Conservation (phyloP, 108 stramenopile species). For the Skeletonema menzelii region DNA sequence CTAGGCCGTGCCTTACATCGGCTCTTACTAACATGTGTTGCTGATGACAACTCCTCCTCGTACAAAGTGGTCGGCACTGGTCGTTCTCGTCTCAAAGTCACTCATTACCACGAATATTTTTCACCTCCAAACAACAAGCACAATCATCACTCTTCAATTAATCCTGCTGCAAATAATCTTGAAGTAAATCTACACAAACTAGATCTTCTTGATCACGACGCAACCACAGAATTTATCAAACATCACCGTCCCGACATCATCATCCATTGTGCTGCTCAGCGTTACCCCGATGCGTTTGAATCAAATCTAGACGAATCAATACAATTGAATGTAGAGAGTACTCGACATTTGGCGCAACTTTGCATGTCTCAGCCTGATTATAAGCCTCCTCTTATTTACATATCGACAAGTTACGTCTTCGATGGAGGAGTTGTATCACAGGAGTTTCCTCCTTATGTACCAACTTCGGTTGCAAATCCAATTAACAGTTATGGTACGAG, state of each 20-base stretch:
- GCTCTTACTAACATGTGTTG: neutral
- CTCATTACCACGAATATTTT: conserved; percentile 21
- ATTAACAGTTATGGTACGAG: conserved; percentile 36
- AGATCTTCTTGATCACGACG: conserved; percentile 22
- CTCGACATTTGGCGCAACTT: conserved; percentile 21
- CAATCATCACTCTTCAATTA: neutral
- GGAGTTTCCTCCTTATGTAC: conserved; percentile 26
- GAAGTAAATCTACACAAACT: conserved; percentile 4
- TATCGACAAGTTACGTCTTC: conserved; percentile 37
- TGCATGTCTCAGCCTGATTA: conserved; percentile 5
- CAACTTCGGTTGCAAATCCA: conserved; percentile 19
- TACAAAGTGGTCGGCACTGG: conserved; percentile 19
- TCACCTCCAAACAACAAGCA: neutral
- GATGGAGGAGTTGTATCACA: conserved; percentile 24
- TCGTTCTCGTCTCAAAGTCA: conserved; percentile 14
- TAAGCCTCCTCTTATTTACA: conserved; percentile 25
- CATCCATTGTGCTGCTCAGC: conserved; percentile 37
- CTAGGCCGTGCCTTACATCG: conserved; percentile 38
- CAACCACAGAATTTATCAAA: conserved; percentile 13
- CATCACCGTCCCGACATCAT: conserved; percentile 18
- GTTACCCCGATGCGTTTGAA: conserved; percentile 36
- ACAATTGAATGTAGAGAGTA: conserved; percentile 26
- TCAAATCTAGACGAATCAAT: conserved; percentile 15
- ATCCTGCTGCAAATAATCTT: neutral
- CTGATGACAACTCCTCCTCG: neutral